Conservation (phyloP, 1,284 basidiomycete genomes). For the Thelephora terrestris region DNA sequence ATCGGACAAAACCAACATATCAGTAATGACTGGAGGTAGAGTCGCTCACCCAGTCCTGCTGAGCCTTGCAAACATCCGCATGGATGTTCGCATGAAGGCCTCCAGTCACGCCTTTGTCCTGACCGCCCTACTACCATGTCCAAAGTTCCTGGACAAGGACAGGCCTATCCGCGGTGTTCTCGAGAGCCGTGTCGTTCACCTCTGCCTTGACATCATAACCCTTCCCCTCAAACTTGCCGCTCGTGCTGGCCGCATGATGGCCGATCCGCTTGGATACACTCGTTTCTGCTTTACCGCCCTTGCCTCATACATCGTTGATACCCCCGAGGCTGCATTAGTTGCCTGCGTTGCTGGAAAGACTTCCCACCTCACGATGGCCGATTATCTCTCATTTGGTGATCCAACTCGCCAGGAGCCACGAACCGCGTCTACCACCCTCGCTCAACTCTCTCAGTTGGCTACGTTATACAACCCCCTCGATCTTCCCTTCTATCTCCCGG, state of each 20-base stretch:
- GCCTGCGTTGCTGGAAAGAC: slow-evolving; percentile 5
- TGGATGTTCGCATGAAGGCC: slow-evolving; percentile 21
- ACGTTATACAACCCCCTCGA: neutral
- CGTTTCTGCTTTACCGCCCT: neutral
- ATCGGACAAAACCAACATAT: no score
- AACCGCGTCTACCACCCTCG: neutral
- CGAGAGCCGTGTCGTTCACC: slow-evolving; percentile 18
- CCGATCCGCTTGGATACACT: neutral
- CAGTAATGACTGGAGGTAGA: slow-evolving; percentile 17
- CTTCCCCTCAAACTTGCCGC: no score
- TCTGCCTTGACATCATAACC: slow-evolving; percentile 21
- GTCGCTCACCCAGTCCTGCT: slow-evolving; percentile 25
- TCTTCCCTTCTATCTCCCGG: neutral
- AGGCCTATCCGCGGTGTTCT: neutral
- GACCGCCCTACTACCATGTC: slow-evolving; percentile 15
- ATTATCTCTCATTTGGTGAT: neutral
- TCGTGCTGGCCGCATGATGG: neutral
- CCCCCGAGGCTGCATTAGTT: slow-evolving; percentile 12
- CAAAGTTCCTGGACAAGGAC: neutral
- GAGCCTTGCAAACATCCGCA: slow-evolving; percentile 23
- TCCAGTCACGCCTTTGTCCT: slow-evolving; percentile 21
- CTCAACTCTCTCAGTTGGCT: neutral
- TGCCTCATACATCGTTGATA: no score
- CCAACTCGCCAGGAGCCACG: neutral
- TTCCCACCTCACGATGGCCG: neutral